Percentiles rank a stretch among this genome's conserved stretches.
These are phyloP conservation scores for Penicillium sp. DNA, from an alignment of 2,329 filamentous ascomycete genomes.

Conservation along the genomic window DNA sequence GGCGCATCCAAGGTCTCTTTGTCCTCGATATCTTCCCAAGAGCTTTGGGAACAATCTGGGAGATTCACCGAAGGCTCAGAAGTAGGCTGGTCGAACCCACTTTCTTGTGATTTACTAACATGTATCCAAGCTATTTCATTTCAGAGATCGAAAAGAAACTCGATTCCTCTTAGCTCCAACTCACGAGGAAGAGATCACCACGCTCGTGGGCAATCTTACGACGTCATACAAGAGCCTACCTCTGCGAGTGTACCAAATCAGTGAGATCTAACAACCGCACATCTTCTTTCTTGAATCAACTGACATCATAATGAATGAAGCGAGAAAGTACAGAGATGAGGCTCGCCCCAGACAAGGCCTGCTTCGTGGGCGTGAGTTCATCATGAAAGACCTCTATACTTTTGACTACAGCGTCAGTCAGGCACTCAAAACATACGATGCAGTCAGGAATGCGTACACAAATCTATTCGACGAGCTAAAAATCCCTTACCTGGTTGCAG, in stretches of 20 bases:
- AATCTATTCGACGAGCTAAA: constrained; percentile 77
- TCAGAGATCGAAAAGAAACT: constrained; percentile 72
- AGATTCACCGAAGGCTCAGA: constrained; percentile 74
- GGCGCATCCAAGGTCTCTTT: constrained; percentile 26
- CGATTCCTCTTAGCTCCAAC: constrained; percentile 81
- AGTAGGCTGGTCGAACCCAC: constrained; percentile 45
- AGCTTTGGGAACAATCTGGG: constrained; percentile 79
- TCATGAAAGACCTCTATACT: constrained; percentile 98
- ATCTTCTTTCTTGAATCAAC: background rate
- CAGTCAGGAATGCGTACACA: constrained; percentile 69
- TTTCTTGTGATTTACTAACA: constrained; percentile 18
- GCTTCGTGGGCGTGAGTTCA: constrained; percentile 81
- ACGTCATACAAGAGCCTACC: constrained; percentile 84
- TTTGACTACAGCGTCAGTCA: constrained; percentile 68
- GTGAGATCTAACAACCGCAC: constrained; percentile 43
- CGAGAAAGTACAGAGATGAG: constrained; percentile 93
- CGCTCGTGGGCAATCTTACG: constrained; percentile 66
- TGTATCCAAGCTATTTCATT: constrained; percentile 64
- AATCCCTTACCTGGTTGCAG: constrained; percentile 76
- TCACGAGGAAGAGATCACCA: constrained; percentile 94
- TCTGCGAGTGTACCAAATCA: constrained; percentile 83
- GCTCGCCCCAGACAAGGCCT: constrained; percentile 82
- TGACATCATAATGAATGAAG: constrained; percentile 39
- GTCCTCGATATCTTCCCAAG: constrained; percentile 63
- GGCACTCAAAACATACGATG: constrained; percentile 76